Evolutionary conservation across 495 filamentous ascomycete species (phyloP).

Genomic region (Usnea hakonensis): DNA sequence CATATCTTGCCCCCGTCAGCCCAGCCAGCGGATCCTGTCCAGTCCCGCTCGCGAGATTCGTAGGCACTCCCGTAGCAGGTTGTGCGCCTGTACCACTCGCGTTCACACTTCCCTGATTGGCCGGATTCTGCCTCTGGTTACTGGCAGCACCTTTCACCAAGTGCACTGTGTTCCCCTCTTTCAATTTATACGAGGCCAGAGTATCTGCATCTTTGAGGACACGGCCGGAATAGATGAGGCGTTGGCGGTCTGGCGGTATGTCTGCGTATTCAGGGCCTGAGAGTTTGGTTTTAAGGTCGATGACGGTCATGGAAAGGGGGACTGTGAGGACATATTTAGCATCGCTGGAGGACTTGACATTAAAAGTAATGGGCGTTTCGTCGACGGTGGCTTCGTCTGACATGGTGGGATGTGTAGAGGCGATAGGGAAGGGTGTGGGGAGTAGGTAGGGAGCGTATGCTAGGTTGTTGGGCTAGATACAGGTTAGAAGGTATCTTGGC

Average conservation of each 20-base stretch:
- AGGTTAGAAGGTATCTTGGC: not conserved
- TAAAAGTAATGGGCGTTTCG: constrained; percentile 72
- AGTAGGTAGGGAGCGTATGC: not conserved
- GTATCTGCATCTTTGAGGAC: constrained; percentile 92
- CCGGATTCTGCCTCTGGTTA: constrained; percentile 62
- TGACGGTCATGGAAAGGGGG: constrained; percentile 63
- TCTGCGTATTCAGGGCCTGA: constrained; percentile 71
- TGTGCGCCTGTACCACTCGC: constrained; percentile 42
- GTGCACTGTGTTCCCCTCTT: constrained; percentile 91
- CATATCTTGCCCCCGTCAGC: constrained; percentile 89
- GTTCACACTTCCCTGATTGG: constrained; percentile 41
- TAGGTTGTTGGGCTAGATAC: not conserved
- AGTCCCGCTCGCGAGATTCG: constrained; percentile 86
- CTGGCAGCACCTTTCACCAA: constrained; percentile 92
- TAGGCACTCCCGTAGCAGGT: constrained; percentile 57
- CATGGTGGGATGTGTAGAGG: constrained; percentile 15
- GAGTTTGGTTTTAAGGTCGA: constrained; percentile 84
- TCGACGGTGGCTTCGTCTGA: constrained; percentile 40
- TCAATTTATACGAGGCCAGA: constrained; percentile 82
- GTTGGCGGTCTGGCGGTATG: constrained; percentile 76
- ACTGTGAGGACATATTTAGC: constrained; percentile 76
- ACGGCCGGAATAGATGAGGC: constrained; percentile 93
- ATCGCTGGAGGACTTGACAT: constrained; percentile 84
- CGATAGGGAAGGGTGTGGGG: not conserved
- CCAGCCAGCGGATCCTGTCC: constrained; percentile 85